phyloP scores from a whole-genome alignment of 1,139 yeast genomes.

The Candida pseudoviswanathii region DNA sequence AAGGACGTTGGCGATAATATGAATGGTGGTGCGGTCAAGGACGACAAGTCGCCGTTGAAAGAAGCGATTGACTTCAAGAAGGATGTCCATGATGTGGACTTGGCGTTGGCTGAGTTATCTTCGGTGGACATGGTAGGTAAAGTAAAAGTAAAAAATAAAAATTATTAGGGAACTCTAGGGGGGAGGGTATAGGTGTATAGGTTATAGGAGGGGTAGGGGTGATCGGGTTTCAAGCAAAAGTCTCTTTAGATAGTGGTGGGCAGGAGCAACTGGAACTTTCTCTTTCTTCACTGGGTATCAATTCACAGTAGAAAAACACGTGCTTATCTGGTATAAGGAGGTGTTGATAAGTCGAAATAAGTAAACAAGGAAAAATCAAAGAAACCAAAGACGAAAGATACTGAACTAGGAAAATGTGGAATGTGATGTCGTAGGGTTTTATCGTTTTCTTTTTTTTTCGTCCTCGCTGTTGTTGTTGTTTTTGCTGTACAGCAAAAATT shows the following conservation, averaged over 20 bases:
- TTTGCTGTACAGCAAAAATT: no score
- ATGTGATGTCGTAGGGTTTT: constrained; percentile 1
- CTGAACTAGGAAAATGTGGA: background rate
- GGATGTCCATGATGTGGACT: constrained; percentile 71
- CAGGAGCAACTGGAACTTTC: background rate
- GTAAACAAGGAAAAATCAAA: background rate
- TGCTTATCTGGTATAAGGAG: background rate
- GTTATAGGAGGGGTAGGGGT: background rate
- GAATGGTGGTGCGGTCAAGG: constrained; percentile 98
- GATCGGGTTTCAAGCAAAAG: background rate
- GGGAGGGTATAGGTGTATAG: background rate
- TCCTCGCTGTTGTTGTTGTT: background rate
- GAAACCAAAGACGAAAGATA: background rate
- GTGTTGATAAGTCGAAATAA: background rate
- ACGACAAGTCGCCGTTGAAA: constrained; percentile 91
- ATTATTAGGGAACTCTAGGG: no score
- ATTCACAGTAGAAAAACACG: background rate
- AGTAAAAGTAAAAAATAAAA: background rate
- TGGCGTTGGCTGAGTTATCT: constrained; percentile 16
- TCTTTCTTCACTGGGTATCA: background rate
- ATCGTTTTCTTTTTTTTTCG: constrained; percentile 1
- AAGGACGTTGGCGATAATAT: constrained; percentile 88
- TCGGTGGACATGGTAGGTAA: constrained; percentile 5
- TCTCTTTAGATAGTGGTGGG: background rate
- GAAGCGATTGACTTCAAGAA: constrained; percentile 90